Conservation (phyloP, 495 filamentous ascomycete genomes). For the Penicillium herquei region DNA sequence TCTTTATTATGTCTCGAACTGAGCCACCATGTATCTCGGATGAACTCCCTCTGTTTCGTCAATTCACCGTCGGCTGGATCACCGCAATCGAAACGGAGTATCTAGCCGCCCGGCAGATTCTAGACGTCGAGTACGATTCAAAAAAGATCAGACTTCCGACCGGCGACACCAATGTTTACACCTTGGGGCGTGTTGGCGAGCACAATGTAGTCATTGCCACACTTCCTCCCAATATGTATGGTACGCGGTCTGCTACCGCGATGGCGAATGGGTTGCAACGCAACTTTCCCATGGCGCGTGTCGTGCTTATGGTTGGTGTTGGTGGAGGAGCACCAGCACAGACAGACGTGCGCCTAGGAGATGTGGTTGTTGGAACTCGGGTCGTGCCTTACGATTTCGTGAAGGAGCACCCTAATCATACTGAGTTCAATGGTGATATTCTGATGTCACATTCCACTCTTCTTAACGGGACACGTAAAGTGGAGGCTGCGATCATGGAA, state of each 20-base stretch:
- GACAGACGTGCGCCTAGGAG: too few relatives aligned
- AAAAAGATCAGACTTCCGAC: neutral
- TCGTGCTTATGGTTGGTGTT: neutral
- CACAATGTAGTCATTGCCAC: neutral
- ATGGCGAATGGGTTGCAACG: neutral
- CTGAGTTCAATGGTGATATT: too few relatives aligned
- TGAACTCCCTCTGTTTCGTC: too few relatives aligned
- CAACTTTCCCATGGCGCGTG: neutral
- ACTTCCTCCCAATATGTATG: neutral
- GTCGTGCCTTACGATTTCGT: too few relatives aligned
- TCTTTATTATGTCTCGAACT: too few relatives aligned
- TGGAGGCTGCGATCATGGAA: too few relatives aligned
- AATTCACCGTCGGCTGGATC: neutral
- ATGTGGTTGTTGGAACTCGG: too few relatives aligned
- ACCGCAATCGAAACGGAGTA: neutral
- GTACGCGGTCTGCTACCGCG: neutral
- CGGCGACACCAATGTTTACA: neutral
- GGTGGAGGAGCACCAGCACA: too few relatives aligned
- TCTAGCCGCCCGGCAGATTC: neutral
- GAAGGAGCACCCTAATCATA: too few relatives aligned
- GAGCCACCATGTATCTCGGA: too few relatives aligned
- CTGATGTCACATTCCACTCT: too few relatives aligned
- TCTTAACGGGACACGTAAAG: too few relatives aligned
- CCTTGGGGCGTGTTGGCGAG: neutral
- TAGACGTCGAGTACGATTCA: neutral